These are phyloP conservation scores for Adansonia madagascariensis DNA, from an alignment of 441 rosid species.

Conservation along the genomic window DNA sequence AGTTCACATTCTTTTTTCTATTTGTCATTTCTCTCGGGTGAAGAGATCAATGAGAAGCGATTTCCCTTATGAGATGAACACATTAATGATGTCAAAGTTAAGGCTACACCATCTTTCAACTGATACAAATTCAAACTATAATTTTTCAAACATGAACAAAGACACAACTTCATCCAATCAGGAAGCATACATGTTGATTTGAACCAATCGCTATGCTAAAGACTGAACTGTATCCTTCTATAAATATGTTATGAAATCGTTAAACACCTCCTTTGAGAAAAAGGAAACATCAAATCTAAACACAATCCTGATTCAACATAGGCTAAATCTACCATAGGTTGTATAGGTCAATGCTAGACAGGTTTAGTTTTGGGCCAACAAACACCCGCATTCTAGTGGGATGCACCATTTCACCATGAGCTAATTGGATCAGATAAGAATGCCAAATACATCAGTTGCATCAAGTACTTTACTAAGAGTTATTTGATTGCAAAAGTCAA, in stretches of 20 bases:
- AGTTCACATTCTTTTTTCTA: neutral
- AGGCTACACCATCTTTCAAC: constrained; percentile 10
- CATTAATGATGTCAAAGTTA: neutral
- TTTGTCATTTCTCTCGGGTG: neutral
- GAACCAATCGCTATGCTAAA: neutral
- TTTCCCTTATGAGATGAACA: neutral
- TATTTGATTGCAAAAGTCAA: constrained; percentile 29
- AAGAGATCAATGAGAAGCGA: neutral
- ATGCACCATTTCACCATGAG: neutral
- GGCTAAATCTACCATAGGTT: neutral
- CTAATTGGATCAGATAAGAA: neutral
- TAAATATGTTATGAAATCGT: neutral
- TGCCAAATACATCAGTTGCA: neutral
- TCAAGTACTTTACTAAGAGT: neutral
- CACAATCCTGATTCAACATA: neutral
- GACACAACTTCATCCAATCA: constrained; percentile 16
- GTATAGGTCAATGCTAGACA: neutral
- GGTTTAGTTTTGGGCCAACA: neutral
- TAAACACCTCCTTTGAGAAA: neutral
- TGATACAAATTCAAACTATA: neutral
- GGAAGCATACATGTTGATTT: neutral
- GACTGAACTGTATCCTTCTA: neutral
- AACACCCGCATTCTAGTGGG: neutral
- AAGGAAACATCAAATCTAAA: neutral
- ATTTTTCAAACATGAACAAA: neutral